Evolutionary conservation across 2,329 filamentous ascomycete species (phyloP).

Genomic region (Talaromyces islandicus): DNA sequence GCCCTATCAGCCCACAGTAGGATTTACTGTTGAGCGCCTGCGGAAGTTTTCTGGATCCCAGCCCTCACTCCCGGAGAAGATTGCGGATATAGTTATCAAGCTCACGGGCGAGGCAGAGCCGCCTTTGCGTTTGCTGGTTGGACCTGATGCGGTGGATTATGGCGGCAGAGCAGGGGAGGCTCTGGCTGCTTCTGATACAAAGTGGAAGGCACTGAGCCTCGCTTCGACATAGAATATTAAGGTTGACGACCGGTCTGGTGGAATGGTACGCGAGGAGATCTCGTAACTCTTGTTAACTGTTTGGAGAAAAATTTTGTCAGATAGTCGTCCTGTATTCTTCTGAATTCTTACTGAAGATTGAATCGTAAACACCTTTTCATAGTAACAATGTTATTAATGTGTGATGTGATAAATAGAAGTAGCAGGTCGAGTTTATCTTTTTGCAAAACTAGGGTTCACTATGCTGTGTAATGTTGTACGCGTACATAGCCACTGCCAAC

Average conservation of each 20-base stretch:
- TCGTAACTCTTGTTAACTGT: not conserved
- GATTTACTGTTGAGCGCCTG: not conserved
- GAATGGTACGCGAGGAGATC: too few relatives aligned
- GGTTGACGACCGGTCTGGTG: not conserved
- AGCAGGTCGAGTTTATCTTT: not conserved
- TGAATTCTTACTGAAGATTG: too few relatives aligned
- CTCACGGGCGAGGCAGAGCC: constrained; percentile 22
- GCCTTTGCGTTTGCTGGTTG: constrained; percentile 28
- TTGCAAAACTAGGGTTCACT: not conserved
- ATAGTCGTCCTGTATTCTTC: not conserved
- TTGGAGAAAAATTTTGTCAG: not conserved
- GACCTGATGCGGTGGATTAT: constrained; percentile 21
- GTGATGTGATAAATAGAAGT: not conserved
- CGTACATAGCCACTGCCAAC: not conserved
- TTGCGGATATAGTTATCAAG: constrained; percentile 23
- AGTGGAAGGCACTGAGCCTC: constrained; percentile 17
- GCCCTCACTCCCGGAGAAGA: constrained; percentile 14
- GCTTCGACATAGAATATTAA: not conserved
- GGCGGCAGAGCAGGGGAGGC: constrained; percentile 14
- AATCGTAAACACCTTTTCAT: not conserved
- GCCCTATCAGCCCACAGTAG: constrained; percentile 31
- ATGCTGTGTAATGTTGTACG: not conserved
- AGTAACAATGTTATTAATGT: not conserved
- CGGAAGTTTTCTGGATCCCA: not conserved
- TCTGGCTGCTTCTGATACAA: constrained; percentile 25